Evolutionary conservation across 257 asterid species (phyloP).

Genomic region (Oldenlandia corymbosa): DNA sequence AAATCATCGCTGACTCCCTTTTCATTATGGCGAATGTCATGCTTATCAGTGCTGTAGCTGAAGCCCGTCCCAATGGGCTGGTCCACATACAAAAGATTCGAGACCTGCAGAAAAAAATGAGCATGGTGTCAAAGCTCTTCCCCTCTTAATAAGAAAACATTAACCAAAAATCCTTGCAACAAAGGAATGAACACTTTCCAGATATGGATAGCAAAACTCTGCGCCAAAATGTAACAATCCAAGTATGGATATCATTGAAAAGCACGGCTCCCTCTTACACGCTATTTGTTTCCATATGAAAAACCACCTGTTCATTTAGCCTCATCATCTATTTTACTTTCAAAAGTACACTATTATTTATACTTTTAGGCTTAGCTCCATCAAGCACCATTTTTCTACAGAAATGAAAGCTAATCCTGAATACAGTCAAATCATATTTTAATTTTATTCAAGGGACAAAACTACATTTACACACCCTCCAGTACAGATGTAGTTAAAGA

Average conservation of each 20-base stretch:
- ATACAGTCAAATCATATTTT: neutral
- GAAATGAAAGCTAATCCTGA: neutral
- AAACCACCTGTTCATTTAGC: neutral
- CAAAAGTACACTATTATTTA: no score
- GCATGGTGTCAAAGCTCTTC: conserved; percentile 14
- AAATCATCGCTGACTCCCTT: conserved; percentile 84
- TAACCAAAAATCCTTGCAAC: neutral
- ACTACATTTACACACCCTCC: neutral
- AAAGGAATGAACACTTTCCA: neutral
- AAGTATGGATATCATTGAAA: neutral
- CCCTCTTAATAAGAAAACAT: conserved; percentile 1
- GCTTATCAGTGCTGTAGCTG: conserved; percentile 77
- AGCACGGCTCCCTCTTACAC: neutral
- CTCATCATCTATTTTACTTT: no score
- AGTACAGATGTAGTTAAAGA: neutral
- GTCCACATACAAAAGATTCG: conserved; percentile 87
- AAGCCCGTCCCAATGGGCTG: conserved; percentile 99
- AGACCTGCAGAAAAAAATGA: conserved; percentile 53
- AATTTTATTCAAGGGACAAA: neutral
- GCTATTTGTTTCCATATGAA: neutral
- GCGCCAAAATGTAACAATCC: neutral
- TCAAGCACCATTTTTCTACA: neutral
- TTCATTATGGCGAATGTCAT: conserved; percentile 83
- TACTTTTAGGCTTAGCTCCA: neutral
- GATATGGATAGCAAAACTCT: neutral